Evolutionary conservation across 108 stramenopile species (phyloP), one percentile per base, ranked within the genome.

Genomic region (Epipyxis sp.): DNA sequence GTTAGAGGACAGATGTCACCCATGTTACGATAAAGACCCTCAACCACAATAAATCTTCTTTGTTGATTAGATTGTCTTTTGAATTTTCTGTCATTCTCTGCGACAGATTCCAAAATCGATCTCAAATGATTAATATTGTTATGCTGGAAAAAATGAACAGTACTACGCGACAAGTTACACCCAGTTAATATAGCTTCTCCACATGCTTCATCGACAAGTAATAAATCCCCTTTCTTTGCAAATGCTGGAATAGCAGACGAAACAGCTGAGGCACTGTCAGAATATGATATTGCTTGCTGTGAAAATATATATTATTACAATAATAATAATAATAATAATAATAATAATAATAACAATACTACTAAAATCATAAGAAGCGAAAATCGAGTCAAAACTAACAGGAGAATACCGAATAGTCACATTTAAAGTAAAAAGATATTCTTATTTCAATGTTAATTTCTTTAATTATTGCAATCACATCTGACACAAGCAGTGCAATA

Each of bases 231-330:
- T 25, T 95, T 90, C 80, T 99, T 99, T 42, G 94, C 92, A 87
- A 99, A 99, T 16, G 98, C 98, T 3, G 98, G 94, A 46, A 99
- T 89, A 2, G 96, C 91, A 77, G 92, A 94, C 42, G 90, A 82
- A 27, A 83, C 78, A 1, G 81, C 84, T 35, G 84, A 62, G 30
- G 97, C 95, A 37, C 94, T 94, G 83, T 99, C 98, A 25, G 92
- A 93, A 86, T 98, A 99, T 59, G 94, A 84, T 79, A 99, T 97
- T 59, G 94, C 93, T n/a, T 88, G n/a, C n/a, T n/a, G n/a, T n/a
- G n/a, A n/a, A n/a, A n/a, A n/a, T n/a, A n/a, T n/a, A n/a, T n/a
- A n/a, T n/a, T n/a, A n/a, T n/a, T n/a, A 57, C 25, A 57, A n/a
- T n/a, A n/a, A 57, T n/a, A n/a, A n/a, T 57, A 57, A 57, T n/a